These are phyloP conservation scores for Verbena officinalis DNA, from an alignment of 257 asterid species.

Conservation along the genomic window DNA sequence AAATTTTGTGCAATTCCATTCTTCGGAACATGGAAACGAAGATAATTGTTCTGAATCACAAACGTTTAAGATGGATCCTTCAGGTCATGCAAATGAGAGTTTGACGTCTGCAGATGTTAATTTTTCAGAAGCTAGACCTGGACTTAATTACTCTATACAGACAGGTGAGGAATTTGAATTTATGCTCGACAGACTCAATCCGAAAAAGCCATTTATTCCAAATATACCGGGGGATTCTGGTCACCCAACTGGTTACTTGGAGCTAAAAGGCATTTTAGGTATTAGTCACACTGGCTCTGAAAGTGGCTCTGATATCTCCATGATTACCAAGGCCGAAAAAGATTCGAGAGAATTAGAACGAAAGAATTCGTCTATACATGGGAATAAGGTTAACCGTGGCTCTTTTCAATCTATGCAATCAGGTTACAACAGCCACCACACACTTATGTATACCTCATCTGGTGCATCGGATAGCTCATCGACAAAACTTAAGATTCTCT, in stretches of 20 bases:
- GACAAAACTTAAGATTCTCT: constrained; percentile 66
- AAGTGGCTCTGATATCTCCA: constrained; percentile 62
- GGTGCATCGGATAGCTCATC: constrained; percentile 59
- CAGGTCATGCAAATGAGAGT: constrained; percentile 45
- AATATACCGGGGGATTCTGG: constrained; percentile 59
- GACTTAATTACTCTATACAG: constrained; percentile 77
- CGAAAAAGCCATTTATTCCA: constrained; percentile 53
- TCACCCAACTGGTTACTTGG: constrained; percentile 57
- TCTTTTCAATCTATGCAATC: constrained; percentile 45
- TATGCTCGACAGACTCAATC: constrained; percentile 80
- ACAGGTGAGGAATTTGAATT: constrained; percentile 99
- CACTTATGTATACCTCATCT: constrained; percentile 50
- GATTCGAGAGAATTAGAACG: constrained; percentile 44
- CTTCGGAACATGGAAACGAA: constrained; percentile 45
- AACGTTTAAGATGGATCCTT: constrained; percentile 43
- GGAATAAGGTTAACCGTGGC: constrained; percentile 44
- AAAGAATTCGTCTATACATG: constrained; percentile 43
- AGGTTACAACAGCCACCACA: constrained; percentile 38
- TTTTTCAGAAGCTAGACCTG: constrained; percentile 66
- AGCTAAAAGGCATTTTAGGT: constrained; percentile 62
- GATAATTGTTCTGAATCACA: constrained; percentile 53
- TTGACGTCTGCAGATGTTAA: constrained; percentile 42
- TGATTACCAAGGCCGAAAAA: constrained; percentile 47
- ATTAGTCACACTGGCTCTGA: constrained; percentile 58
- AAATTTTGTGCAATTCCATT: constrained; percentile 38